phyloP scores from a whole-genome alignment of 1,284 basidiomycete genomes.

The Malassezia slooffiae region DNA sequence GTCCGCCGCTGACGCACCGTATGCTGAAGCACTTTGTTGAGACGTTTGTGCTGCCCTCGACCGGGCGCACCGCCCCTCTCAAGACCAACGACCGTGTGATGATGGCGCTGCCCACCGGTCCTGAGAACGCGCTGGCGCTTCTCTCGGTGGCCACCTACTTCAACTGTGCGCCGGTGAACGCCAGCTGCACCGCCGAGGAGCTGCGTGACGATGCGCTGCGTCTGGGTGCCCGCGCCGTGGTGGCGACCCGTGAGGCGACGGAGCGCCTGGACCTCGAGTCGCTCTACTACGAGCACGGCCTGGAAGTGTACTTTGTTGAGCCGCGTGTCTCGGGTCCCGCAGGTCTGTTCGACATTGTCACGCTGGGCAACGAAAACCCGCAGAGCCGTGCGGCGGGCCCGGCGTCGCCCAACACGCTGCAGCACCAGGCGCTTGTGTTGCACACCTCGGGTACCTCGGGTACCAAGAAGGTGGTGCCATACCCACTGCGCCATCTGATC shows the following conservation, averaged over 20 bases:
- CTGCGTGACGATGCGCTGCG: conserved; percentile 43
- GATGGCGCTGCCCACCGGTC: conserved; percentile 45
- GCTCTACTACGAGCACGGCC: conserved; percentile 32
- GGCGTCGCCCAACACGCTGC: conserved; percentile 31
- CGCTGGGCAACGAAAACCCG: conserved; percentile 21
- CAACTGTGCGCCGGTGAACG: conserved; percentile 45
- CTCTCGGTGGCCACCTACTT: conserved; percentile 41
- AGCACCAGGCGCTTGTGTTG: conserved; percentile 41
- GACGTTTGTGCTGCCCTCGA: conserved; percentile 35
- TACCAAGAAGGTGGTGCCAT: conserved; percentile 46
- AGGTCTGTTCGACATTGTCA: conserved; percentile 40
- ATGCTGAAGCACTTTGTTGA: conserved; percentile 37
- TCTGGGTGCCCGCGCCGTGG: conserved; percentile 41
- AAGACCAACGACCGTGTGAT: conserved; percentile 44
- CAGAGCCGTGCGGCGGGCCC: conserved; percentile 15
- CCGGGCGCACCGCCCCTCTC: conserved; percentile 17
- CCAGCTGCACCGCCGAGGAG: conserved; percentile 43
- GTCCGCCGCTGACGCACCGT: conserved; percentile 39
- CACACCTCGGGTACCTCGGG: conserved; percentile 46
- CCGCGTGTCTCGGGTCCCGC: conserved; percentile 30
- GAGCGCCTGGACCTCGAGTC: conserved; percentile 36
- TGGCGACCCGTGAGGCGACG: conserved; percentile 38
- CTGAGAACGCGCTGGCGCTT: conserved; percentile 42
- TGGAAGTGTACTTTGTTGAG: conserved; percentile 45
- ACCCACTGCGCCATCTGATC: conserved; percentile 44